phyloP scores from a whole-genome alignment of 345 rosid species.

The Viola odorata region DNA sequence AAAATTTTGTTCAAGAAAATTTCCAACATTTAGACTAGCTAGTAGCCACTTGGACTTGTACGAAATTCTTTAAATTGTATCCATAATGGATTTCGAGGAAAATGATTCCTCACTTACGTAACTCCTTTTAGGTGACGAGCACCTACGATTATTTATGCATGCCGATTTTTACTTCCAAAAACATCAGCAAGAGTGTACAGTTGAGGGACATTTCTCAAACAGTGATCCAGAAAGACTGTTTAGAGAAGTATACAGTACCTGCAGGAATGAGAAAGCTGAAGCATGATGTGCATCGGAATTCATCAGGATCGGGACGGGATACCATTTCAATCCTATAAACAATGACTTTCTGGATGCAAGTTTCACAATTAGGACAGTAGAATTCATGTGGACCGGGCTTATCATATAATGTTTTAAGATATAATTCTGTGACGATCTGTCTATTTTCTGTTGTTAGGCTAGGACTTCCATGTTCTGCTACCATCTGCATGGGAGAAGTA shows the following conservation, averaged over 20 bases:
- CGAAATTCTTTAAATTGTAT: no score
- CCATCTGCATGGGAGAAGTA: background rate
- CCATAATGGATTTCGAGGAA: no score
- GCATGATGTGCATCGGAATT: constrained; percentile 14
- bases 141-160: no score
- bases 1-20: background rate
- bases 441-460: background rate
- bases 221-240: background rate
- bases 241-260: background rate
- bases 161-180: no score
- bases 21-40: no score
- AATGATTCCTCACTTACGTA: no score
- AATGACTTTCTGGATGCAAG: constrained; percentile 17
- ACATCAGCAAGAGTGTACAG: background rate
- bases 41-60: no score
- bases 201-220: background rate
- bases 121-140: no score
- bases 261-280: constrained; percentile 13
- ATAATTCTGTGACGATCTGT: constrained; percentile 3
- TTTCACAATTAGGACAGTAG: constrained; percentile 15
- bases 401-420: constrained; percentile 4
- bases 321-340: background rate
- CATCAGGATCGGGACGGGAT: background rate
- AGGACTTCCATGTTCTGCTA: background rate
- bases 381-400: constrained; percentile 8